Base-by-base conservation (phyloP, 1,284 basidiomycete species). In the Cryptococcus sp. region DNA sequence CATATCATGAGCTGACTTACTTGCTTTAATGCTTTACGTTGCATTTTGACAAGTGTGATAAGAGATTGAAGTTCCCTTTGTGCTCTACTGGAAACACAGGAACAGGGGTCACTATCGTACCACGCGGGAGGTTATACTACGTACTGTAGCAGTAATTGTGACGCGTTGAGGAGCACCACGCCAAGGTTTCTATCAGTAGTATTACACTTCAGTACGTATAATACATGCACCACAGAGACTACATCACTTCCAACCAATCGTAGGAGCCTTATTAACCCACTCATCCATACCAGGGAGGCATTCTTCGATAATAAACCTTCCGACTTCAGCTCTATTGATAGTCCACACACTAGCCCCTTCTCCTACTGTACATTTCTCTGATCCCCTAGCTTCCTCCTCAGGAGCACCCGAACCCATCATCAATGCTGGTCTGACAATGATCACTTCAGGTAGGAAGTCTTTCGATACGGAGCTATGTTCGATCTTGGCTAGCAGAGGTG, bases 11-110 rank as follows among this genome's bases (percentile, higher is more conserved):
- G 51, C 21, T n/a, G 14, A 24, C 66, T 46, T 36, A 70, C 71
- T 64, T 73, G 71, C 48, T 73, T 73, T 24, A 72, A 55, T n/a
- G 70, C 71, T 49, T 67, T 72, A 47, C 69, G 57, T 59, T 73
- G 71, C 71, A 73, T 72, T 13, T 32, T 64, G 59, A 2, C n/a
- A n/a, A n/a, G n/a, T n/a, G n/a, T n/a, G n/a, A n/a, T n/a, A n/a
- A n/a, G n/a, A n/a, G n/a, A n/a, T n/a, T n/a, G n/a, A n/a, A n/a
- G n/a, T n/a, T n/a, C n/a, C n/a, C n/a, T n/a, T n/a, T n/a, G n/a
- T n/a, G n/a, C n/a, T n/a, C n/a, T n/a, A n/a, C n/a, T n/a, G n/a
- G n/a, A n/a, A n/a, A n/a, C n/a, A n/a, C n/a, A n/a, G n/a, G n/a
- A n/a, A n/a, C n/a, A n/a, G n/a, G n/a, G n/a, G n/a, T n/a, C n/a